Percentiles rank a stretch among this genome's conserved stretches.
Evolutionary conservation across 768 basidiomycete genomes (phyloP).

Genomic region (Tylopilus subfusipes): DNA sequence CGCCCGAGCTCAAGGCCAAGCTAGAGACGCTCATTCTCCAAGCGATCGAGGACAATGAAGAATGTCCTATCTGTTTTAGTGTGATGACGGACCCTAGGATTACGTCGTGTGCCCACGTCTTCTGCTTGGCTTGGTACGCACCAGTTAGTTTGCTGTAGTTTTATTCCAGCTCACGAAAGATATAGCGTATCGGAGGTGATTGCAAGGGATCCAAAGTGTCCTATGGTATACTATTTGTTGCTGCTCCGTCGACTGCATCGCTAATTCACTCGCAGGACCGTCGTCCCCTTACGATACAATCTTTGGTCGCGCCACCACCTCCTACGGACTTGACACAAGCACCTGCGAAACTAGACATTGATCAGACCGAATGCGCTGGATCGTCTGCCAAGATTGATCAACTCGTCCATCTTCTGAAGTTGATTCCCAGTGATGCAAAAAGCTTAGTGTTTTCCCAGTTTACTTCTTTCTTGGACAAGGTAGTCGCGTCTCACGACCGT

Average conservation of each 20-base stretch:
- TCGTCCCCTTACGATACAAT: slow-evolving; percentile 47
- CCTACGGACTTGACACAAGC: slow-evolving; percentile 68
- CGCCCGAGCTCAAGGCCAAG: slow-evolving; percentile 49
- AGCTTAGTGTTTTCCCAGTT: slow-evolving; percentile 90
- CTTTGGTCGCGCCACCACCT: slow-evolving; percentile 60
- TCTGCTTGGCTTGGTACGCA: slow-evolving; percentile 65
- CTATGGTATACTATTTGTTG: slow-evolving; percentile 53
- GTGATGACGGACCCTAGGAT: slow-evolving; percentile 64
- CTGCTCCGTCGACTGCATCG: neutral
- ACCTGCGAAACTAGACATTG: slow-evolving; percentile 40
- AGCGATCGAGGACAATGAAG: slow-evolving; percentile 76
- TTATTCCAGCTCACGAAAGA: slow-evolving; percentile 1
- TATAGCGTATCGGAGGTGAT: slow-evolving; percentile 68
- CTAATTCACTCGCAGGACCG: slow-evolving; percentile 55
- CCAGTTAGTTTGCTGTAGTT: neutral
- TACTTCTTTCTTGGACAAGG: slow-evolving; percentile 81
- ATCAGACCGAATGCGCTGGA: slow-evolving; percentile 41
- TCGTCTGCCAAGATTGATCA: slow-evolving; percentile 88
- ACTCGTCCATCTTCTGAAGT: slow-evolving; percentile 63
- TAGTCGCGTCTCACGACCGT: slow-evolving; percentile 18
- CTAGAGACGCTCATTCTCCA: slow-evolving; percentile 59
- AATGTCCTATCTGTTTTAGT: slow-evolving; percentile 75
- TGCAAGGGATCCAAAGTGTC: slow-evolving; percentile 69
- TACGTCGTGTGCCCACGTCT: slow-evolving; percentile 68
- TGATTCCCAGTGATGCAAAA: slow-evolving; percentile 70